Evolutionary conservation across 2,329 filamentous ascomycete species (phyloP), one percentile per base, ranked within the genome.

Genomic region (Pseudocercospora vitis): DNA sequence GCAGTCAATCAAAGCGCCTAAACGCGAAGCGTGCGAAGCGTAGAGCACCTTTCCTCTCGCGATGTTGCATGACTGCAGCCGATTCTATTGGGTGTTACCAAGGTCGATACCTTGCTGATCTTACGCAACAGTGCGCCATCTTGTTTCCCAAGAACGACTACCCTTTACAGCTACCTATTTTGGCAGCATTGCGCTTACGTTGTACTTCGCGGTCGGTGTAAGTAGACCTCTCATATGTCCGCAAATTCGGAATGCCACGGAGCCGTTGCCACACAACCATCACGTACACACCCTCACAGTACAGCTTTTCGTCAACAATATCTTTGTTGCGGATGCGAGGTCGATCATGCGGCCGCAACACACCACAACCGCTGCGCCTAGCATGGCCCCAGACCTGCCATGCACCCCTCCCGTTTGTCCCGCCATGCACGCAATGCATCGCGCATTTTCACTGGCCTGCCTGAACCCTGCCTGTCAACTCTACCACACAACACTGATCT

Each of bases 141-240:
- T 97, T 60, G 76, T 91, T 52, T 97, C 92, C 52, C 83, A 86
- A 50, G 81, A 90, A 65, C 84, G 94, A 64, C 77, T 97, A 58
- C 94, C 94, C 3, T 97, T 97, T 70, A 96, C 92, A 24, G 88
- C 87, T 39, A 88, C 90, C 56, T 97, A 97, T 78, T 96, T 97
- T 76, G 91, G 91, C 48, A 94, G 90, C 58, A 96, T 97, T 67
- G 82, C 78, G 40, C 75, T 97, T 68, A 97, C 94, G 8, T 79
- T 97, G 21, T 95, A 92, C 73, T 96, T 96, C 74, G 87, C 91
- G 52, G 78, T 96, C 65, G 91, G 91, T 68, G 92, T 96, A 81
- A 83, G 89, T 87, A 55, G 45, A 55, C 35, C 35, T 50, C 29
- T 39, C 39, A 47, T 44, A 48, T 48, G 39, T 46, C 52, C 40